Percentiles rank a stretch among this genome's conserved stretches.
Conservation (phyloP, 805 yeast species). For the Candida caryicola region DNA sequence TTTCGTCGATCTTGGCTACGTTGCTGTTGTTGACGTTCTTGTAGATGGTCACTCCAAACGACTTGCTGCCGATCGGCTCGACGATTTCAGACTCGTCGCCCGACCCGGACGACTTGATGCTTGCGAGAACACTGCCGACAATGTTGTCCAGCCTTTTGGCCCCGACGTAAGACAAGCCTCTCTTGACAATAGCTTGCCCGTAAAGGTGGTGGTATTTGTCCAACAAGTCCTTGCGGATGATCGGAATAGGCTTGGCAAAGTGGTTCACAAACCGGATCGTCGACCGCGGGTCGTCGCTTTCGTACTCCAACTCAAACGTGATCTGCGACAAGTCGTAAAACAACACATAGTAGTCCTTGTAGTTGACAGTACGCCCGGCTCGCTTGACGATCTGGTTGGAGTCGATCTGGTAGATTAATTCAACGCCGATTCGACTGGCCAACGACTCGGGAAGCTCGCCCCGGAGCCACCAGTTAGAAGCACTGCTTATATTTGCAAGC, state of each 20-base stretch:
- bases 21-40: slow-evolving; percentile 39
- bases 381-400: slow-evolving; percentile 54
- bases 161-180: slow-evolving; percentile 35
- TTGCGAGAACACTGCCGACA: slow-evolving; percentile 19
- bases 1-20: slow-evolving; percentile 54
- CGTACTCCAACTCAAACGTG: slow-evolving; percentile 56
- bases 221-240: slow-evolving; percentile 45
- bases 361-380: slow-evolving; percentile 45
- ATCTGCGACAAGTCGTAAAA: slow-evolving; percentile 72
- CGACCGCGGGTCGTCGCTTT: slow-evolving; percentile 50
- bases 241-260: slow-evolving; percentile 42
- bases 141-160: slow-evolving; percentile 30
- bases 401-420: slow-evolving; percentile 65
- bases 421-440: slow-evolving; percentile 40
- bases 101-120: slow-evolving; percentile 11
- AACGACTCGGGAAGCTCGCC: slow-evolving; percentile 57
- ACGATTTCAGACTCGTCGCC: slow-evolving; percentile 25
- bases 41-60: slow-evolving; percentile 74
- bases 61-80: slow-evolving; percentile 60
- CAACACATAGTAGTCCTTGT: slow-evolving; percentile 68
- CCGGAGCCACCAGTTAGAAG: slow-evolving; percentile 65
- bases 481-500: slow-evolving; percentile 23
- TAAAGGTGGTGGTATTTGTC: slow-evolving; percentile 46
- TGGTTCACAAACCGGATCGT: slow-evolving; percentile 38
- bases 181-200: slow-evolving; percentile 48